Base-by-base conservation (phyloP, 2,329 filamentous ascomycete genomes). In the Arthrocladium fulminans region DNA sequence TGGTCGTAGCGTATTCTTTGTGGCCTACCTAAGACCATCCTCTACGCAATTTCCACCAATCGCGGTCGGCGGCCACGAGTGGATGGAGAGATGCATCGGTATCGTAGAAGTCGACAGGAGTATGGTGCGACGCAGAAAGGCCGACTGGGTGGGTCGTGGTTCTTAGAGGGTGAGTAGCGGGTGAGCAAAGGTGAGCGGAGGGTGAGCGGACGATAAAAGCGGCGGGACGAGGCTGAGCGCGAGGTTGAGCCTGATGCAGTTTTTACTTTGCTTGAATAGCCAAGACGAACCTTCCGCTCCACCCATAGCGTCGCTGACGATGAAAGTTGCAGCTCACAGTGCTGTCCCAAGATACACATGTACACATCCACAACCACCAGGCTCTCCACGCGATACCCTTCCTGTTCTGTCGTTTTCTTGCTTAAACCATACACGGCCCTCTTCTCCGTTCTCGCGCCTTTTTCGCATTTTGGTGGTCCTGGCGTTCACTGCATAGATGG, bases 311-410 rank as follows among this genome's bases (percentile, higher is more conserved):
- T 22, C 4, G 37, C 22, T 22, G 41, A 32, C 24, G 15, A 12
- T 30, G 24, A 32, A 9, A 44, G 24, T 19, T 20, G 41, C 41
- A 44, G 41, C 41, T 44, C 20, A n/a, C 4, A 35, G 17, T n/a
- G 6, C 13, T 15, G n/a, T 15, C 17, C 32, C 7, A 29, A 7
- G 17, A 35, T 35, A 35, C 32, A 35, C 32, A 7, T 9, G 17
- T 35, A 9, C 32, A 35, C 7, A 7, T 29, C 27, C 32, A 15
- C 32, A 35, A 6, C 6, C 32, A 35, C 32, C n/a, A n/a, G n/a
- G n/a, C n/a, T n/a, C n/a, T n/a, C n/a, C n/a, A n/a, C 32, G 6
- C 13, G 32, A 35, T 15, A 35, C 17, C 32, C 13, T 8, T 15
- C 32, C 17, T n/a, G n/a, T n/a, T n/a, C n/a, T n/a, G n/a, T n/a